Conservation (phyloP, 176 grass and related monocot species). For the Cenchrus purpureus region DNA sequence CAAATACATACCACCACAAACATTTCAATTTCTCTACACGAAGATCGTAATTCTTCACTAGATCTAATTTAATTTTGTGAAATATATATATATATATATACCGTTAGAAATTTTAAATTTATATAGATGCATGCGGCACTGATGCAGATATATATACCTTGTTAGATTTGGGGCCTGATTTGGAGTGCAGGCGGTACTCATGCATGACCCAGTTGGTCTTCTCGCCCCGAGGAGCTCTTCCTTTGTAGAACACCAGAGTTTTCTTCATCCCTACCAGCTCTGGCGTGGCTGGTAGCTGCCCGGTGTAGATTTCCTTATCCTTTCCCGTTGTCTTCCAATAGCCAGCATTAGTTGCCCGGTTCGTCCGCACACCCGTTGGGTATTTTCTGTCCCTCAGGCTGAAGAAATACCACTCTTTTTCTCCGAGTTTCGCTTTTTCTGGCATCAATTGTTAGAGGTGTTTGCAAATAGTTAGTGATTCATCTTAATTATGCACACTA, state of each 20-base stretch:
- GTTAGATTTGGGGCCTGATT: slow-evolving; percentile 60
- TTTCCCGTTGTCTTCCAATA: slow-evolving; percentile 94
- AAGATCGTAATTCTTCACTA: background rate
- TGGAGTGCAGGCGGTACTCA: slow-evolving; percentile 70
- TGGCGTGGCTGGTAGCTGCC: background rate
- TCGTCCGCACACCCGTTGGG: slow-evolving; percentile 77
- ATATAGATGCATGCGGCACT: too few relatives aligned
- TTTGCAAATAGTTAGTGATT: background rate
- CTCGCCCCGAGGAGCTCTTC: slow-evolving; percentile 82
- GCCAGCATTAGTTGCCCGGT: slow-evolving; percentile 76
- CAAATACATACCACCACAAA: background rate
- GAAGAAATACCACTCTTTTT: slow-evolving; percentile 99
- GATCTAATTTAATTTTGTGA: too few relatives aligned
- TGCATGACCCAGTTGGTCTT: slow-evolving; percentile 97
- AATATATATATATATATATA: too few relatives aligned
- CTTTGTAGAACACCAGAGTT: slow-evolving; percentile 96
- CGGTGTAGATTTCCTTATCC: slow-evolving; percentile 76
- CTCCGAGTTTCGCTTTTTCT: slow-evolving; percentile 90
- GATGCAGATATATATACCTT: slow-evolving; percentile 49
- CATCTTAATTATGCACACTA: background rate
- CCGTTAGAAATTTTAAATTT: too few relatives aligned
- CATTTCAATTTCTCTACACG: background rate
- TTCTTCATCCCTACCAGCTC: slow-evolving; percentile 89
- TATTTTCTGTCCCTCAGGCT: slow-evolving; percentile 78
- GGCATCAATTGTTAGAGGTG: background rate